A percentile compares a stretch with the other conserved stretches of the same genome.
Conservation (phyloP, 2,329 filamentous ascomycete species). For the Colletotrichum chrysophilum region DNA sequence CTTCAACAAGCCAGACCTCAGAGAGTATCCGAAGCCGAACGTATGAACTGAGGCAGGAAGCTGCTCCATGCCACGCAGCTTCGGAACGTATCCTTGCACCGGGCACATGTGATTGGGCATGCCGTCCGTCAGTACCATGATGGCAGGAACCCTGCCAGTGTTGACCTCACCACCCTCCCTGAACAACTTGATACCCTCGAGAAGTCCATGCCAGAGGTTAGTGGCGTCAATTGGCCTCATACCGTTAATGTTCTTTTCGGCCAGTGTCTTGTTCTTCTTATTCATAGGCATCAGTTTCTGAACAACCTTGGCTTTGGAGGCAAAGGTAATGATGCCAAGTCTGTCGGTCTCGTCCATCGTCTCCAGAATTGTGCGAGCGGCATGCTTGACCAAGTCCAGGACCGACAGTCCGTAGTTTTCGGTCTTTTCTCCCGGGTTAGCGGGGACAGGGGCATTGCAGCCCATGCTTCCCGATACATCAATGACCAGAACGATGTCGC, state of each 20-base stretch:
- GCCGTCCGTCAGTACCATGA: conserved; percentile 62
- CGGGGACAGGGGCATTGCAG: conserved; percentile 48
- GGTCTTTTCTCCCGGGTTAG: conserved; percentile 36
- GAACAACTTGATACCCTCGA: conserved; percentile 55
- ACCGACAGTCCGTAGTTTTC: conserved; percentile 58
- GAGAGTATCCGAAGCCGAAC: conserved; percentile 58
- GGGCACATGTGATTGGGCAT: conserved; percentile 61
- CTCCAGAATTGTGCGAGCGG: conserved; percentile 61
- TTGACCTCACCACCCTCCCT: conserved; percentile 27
- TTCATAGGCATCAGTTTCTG: conserved; percentile 55
- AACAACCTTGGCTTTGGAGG: conserved; percentile 43
- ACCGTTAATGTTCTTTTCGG: conserved; percentile 45
- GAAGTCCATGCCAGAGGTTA: conserved; percentile 64
- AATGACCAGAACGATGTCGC: conserved; percentile 67
- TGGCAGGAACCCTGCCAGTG: conserved; percentile 47
- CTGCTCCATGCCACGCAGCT: conserved; percentile 46
- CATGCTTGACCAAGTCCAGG: conserved; percentile 65
- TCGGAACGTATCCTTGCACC: conserved; percentile 57
- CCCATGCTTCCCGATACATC: conserved; percentile 66
- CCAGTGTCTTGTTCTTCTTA: conserved; percentile 44
- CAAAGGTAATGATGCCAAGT: conserved; percentile 63
- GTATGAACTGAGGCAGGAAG: conserved; percentile 54
- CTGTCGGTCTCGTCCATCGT: conserved; percentile 60
- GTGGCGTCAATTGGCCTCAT: conserved; percentile 47
- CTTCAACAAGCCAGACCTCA: conserved; percentile 60